Conservation (phyloP, 495 filamentous ascomycete genomes). For the Neurospora sublineolata region DNA sequence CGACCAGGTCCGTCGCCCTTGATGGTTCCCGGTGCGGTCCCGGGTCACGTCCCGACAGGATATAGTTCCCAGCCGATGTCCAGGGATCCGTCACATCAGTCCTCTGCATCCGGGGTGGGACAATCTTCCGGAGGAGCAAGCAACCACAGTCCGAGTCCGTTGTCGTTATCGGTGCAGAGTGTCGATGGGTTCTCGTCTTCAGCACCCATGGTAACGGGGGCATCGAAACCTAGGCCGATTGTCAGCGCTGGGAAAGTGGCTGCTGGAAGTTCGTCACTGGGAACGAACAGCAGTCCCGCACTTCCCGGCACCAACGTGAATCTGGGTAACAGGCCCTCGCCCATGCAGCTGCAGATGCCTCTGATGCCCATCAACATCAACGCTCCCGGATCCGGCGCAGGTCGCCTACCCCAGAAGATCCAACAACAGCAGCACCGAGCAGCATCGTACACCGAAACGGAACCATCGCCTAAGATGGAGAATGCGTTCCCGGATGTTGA, state of each 20-base stretch:
- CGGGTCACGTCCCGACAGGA: constrained; percentile 20
- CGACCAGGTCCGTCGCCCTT: not conserved
- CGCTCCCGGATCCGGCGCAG: constrained; percentile 11
- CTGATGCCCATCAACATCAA: not conserved
- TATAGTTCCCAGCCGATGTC: constrained; percentile 51
- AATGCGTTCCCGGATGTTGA: constrained; percentile 22
- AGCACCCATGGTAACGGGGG: not conserved
- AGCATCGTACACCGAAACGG: constrained; percentile 31
- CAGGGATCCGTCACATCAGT: constrained; percentile 22
- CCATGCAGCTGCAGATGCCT: not conserved
- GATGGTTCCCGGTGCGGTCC: not conserved
- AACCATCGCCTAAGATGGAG: constrained; percentile 29
- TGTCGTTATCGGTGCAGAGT: not conserved
- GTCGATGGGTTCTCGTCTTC: not conserved
- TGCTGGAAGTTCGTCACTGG: not conserved
- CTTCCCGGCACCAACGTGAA: not conserved
- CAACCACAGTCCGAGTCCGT: not conserved
- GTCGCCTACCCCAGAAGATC: not conserved
- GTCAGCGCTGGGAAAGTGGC: not conserved
- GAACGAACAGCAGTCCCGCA: not conserved
- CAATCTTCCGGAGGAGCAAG: not conserved
- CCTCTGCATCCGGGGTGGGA: not conserved
- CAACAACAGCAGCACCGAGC: constrained; percentile 8
- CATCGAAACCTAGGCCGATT: not conserved
- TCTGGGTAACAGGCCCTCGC: not conserved